Conservation (phyloP, 345 rosid species). For the Carallia pectinifolia region DNA sequence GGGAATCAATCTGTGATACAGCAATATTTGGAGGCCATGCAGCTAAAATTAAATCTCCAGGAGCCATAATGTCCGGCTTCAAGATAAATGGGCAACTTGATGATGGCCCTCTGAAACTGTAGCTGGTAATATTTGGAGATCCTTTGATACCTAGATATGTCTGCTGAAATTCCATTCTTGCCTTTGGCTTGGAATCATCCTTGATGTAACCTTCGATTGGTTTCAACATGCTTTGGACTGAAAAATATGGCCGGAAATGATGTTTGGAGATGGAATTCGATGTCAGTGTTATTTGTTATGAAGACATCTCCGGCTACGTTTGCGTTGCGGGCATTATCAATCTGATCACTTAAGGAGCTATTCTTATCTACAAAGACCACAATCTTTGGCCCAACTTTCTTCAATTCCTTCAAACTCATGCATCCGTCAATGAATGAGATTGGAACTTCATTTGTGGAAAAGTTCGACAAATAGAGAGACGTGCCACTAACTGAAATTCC, state of each 20-base stretch:
- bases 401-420: conserved; percentile 21
- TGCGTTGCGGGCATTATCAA: conserved; percentile 16
- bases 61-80: conserved; percentile 59
- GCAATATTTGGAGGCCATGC: conserved; percentile 44
- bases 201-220: conserved; percentile 38
- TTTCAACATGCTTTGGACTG: conserved; percentile 26
- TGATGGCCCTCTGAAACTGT: conserved; percentile 65
- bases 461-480: conserved; percentile 28
- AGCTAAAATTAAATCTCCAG: conserved; percentile 46
- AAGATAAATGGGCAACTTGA: conserved; percentile 43
- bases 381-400: conserved; percentile 23
- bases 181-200: conserved; percentile 28
- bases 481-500: conserved; percentile 20
- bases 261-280: conserved; percentile 13
- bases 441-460: conserved; percentile 18
- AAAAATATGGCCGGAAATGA: conserved; percentile 37
- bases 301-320: conserved; percentile 37
- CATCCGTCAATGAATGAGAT: conserved; percentile 44
- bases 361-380: conserved; percentile 46
- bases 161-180: conserved; percentile 34
- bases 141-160: conserved; percentile 31
- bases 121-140: conserved; percentile 46
- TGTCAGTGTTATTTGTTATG: conserved; percentile 32
- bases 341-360: conserved; percentile 25
- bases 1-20: conserved; percentile 11